Evolutionary conservation across 2,329 filamentous ascomycete genomes (phyloP), one percentile per base, ranked within the genome.

Genomic region (Epicoccum sorghinum): DNA sequence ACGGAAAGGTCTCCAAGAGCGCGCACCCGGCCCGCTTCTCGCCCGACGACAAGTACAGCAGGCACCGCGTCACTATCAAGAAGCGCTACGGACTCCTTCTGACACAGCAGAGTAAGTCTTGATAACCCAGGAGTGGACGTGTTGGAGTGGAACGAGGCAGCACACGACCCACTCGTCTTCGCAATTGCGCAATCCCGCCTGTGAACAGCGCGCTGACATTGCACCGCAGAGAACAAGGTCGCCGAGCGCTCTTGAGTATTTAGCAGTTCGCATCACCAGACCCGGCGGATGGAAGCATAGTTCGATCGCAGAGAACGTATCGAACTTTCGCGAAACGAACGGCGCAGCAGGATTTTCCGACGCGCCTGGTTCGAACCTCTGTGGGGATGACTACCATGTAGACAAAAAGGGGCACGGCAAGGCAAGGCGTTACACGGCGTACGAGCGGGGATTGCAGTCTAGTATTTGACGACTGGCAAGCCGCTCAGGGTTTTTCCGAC

Each of bases 1-100:
- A 87, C 67, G 89, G 89, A 72, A 86, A 92, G 74, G 91, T 97
- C 72, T 96, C 93, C 76, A 96, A 96, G 83, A 95, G 90, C 48
- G 95, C 95, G 52, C 93, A 98, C 80, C 93, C 95, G 41, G 95
- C 95, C 38, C 86, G 95, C 66, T 99, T 98, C 83, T 96, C 91
- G 41, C 95, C 95, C 61, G 95, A 99, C 79, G 95, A 99, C 83
- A 96, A 97, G 83, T 98, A 96, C 85, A 96, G 92, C 71, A 82
- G 85, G 74, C 93, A 98, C 80, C 87, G 95, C 67, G 92, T 98
- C 44, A 96, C 92, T 18, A 83, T 98, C 70, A 96, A 97, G 88
- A 92, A 90, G 82, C 85, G 95, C 72, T 98, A 96, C 74, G 89
- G 89, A 43, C 83, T 97, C 61, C 86, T 98, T 59, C 80, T 96